These are phyloP conservation scores for Tolypocladium capitatum DNA, from an alignment of 2,329 filamentous ascomycete species.

Conservation along the genomic window DNA sequence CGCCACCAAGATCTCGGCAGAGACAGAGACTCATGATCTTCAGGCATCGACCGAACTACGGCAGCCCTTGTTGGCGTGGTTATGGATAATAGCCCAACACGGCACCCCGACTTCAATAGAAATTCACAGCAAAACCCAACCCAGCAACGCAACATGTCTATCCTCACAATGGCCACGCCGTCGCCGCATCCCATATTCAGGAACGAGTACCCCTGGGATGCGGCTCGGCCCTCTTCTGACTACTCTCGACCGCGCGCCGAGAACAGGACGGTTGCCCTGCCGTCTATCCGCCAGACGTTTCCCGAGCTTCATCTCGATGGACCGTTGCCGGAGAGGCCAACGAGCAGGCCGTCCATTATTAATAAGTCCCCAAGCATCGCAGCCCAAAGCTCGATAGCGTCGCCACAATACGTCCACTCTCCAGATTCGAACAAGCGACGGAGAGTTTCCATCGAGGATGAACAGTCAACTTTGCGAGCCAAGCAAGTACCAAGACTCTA, in stretches of 20 bases:
- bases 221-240: conserved; percentile 17
- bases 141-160: conserved; percentile 31
- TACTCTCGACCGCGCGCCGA: conserved; percentile 23
- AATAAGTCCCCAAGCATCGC: not conserved
- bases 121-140: conserved; percentile 11
- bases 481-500: conserved; percentile 35
- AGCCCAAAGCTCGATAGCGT: conserved; percentile 11
- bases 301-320: conserved; percentile 27
- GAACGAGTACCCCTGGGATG: conserved; percentile 26
- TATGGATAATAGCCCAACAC: conserved; percentile 29
- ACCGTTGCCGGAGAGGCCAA: not conserved
- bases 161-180: conserved; percentile 32
- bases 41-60: conserved; percentile 6
- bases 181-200: conserved; percentile 27
- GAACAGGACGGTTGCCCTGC: conserved; percentile 29
- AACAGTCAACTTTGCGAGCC: conserved; percentile 23
- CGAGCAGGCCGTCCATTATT: not conserved
- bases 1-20: not conserved
- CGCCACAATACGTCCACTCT: conserved; percentile 37
- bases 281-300: conserved; percentile 34
- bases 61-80: conserved; percentile 9
- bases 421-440: conserved; percentile 34
- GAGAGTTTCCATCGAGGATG: conserved; percentile 28
- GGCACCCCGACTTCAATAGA: conserved; percentile 16
- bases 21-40: not conserved